These are phyloP conservation scores for Neurospora sp. DNA, from an alignment of 495 filamentous ascomycete genomes.

Conservation along the genomic window DNA sequence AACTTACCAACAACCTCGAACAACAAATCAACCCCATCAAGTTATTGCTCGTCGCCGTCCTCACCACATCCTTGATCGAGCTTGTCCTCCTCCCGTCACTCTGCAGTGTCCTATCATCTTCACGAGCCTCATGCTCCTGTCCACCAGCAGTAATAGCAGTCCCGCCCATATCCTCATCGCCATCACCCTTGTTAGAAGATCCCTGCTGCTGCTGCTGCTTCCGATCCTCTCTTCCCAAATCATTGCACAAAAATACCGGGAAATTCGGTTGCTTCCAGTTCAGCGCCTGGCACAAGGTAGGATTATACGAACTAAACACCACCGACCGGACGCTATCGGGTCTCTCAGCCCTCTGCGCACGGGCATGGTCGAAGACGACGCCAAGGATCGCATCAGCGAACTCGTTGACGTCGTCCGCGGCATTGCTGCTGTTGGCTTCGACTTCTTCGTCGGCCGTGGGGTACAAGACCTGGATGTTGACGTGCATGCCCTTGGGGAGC, in stretches of 20 bases:
- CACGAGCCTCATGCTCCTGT: constrained; percentile 9
- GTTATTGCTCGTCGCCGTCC: constrained; percentile 90
- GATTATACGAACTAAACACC: constrained; percentile 86
- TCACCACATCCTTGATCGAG: constrained; percentile 88
- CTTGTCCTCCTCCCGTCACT: constrained; percentile 62
- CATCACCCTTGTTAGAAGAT: not conserved
- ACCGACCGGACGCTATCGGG: constrained; percentile 69
- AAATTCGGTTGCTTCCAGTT: constrained; percentile 99
- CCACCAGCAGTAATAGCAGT: not conserved
- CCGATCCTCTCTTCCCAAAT: constrained; percentile 54
- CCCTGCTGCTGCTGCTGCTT: not conserved
- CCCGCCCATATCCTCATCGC: not conserved
- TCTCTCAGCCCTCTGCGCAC: constrained; percentile 55
- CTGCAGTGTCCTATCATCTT: constrained; percentile 30
- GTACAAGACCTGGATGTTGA: constrained; percentile 81
- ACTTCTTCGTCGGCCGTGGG: constrained; percentile 61
- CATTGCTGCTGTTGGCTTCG: not conserved
- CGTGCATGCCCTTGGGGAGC: constrained; percentile 66
- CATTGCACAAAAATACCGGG: constrained; percentile 90
- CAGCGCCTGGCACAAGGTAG: constrained; percentile 78
- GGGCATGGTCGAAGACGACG: constrained; percentile 85
- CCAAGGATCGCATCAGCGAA: constrained; percentile 75
- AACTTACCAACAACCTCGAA: constrained; percentile 69
- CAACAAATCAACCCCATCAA: constrained; percentile 95
- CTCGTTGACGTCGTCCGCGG: constrained; percentile 57